Conservation (phyloP, 2,329 filamentous ascomycete species). For the Botryotinia calthae region DNA sequence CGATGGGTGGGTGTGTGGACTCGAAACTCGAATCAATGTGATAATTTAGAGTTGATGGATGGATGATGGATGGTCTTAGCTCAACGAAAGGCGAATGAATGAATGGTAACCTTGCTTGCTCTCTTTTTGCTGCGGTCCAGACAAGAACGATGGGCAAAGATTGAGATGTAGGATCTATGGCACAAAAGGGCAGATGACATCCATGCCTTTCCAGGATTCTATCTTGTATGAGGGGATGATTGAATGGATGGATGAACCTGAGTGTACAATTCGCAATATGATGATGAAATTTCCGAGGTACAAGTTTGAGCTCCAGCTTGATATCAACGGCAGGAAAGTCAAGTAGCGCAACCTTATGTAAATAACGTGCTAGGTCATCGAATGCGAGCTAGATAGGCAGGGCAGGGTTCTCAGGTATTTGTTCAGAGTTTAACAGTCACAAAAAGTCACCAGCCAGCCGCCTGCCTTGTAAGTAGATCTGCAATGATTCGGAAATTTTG, state of each 20-base stretch:
- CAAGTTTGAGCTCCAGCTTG: not conserved
- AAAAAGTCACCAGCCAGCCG: not conserved
- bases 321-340: not conserved
- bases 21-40: constrained; percentile 1
- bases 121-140: not conserved
- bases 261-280: not conserved
- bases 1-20: not conserved
- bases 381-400: not conserved
- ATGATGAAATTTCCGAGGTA: not conserved
- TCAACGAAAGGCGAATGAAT: not conserved
- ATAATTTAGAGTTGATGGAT: not conserved
- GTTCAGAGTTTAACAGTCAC: not conserved
- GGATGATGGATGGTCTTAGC: constrained; percentile 8
- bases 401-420: not conserved
- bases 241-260: not conserved
- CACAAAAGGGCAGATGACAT: not conserved
- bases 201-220: not conserved
- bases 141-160: not conserved
- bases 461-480: not conserved
- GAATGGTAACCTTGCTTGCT: not conserved
- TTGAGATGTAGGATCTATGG: not conserved
- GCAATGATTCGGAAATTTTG: not conserved
- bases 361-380: not conserved
- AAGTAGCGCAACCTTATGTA: not conserved
- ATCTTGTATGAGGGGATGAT: not conserved